These are phyloP conservation scores for Gossypium trilobum DNA, from an alignment of 441 rosid genomes.

Conservation along the genomic window DNA sequence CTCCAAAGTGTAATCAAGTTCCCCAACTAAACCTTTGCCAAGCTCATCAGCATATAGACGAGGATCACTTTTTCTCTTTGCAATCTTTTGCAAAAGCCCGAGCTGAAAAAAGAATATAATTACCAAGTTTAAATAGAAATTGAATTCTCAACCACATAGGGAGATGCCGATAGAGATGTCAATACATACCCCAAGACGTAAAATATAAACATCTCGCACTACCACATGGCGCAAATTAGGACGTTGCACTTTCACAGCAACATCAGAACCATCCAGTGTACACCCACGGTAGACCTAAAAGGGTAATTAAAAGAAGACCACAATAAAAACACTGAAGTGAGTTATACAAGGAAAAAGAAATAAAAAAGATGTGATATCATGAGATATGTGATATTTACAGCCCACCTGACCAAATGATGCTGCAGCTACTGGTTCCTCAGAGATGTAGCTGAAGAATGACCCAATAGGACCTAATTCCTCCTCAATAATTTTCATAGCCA, in stretches of 20 bases:
- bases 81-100: conserved; percentile 78
- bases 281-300: conserved; percentile 72
- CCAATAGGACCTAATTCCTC: conserved; percentile 75
- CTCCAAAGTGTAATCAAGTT: conserved; percentile 77
- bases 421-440: conserved; percentile 85
- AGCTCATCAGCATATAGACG: conserved; percentile 96
- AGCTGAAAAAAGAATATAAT: conserved; percentile 39
- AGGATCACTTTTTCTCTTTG: conserved; percentile 76
- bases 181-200: conserved; percentile 79
- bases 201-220: conserved; percentile 76
- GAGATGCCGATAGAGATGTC: conserved; percentile 4
- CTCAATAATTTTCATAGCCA: conserved; percentile 73
- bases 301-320: not conserved
- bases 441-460: conserved; percentile 58
- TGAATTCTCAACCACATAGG: conserved; percentile 10
- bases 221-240: conserved; percentile 80
- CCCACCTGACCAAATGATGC: conserved; percentile 95
- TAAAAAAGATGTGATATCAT: not conserved
- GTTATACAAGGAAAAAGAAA: not conserved
- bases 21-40: conserved; percentile 90
- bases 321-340: not conserved
- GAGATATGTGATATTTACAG: conserved; percentile 5
- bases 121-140: conserved; percentile 15
- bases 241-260: conserved; percentile 95
- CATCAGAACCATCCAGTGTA: conserved; percentile 66